Evolutionary conservation across 176 grass and related monocot genomes (phyloP), one percentile per base, ranked within the genome.

Genomic region (Tillandsia fasciculata): DNA sequence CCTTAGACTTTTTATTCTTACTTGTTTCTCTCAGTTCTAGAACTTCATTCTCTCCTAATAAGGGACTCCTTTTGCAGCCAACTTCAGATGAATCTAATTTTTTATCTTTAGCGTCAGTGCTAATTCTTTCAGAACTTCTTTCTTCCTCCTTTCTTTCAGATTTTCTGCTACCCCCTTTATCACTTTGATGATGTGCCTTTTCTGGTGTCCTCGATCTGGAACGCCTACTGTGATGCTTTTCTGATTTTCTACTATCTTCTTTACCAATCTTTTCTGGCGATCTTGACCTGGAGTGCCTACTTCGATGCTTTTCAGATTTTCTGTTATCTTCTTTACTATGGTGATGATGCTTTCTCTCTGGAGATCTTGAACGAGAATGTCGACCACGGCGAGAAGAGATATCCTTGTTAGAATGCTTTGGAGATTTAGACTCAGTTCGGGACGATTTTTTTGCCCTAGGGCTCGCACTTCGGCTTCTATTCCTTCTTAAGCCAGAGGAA

Each of bases 131-230:
- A 53, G 76, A 87, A 58, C 17, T 87, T 77, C 65, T 87, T 79
- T 69, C 64, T 64, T 80, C 82, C 59, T 91, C 79, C 61, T 74
- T 54, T 14, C 66, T 33, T 61, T 81, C 83, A 28, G 24, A 65
- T 65, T 65, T 75, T 66, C 63, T 52, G 8, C 23, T n/a, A 53
- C 56, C 10, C 22, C 22, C 56, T 61, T 61, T 61, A 20, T 61
- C 56, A 61, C 85, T 85, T 79, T 79, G 72, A 56, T 52, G 77
- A 58, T 87, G 75, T 7, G 81, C 85, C 81, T 72, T 90, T 82
- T 88, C 94, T 61, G 78, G 75, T 64, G 94, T 90, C 81, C 86
- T 92, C 12, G 93, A 97, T 83, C 86, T 87, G 50, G 89, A 87
- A 76, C 80, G 82, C 82, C 70, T 85, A 63, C 79, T 81, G 64